A percentile compares a stretch with the other conserved stretches of the same genome.
Evolutionary conservation across 2,329 filamentous ascomycete species (phyloP).

Genomic region (Metarhizium rileyi): DNA sequence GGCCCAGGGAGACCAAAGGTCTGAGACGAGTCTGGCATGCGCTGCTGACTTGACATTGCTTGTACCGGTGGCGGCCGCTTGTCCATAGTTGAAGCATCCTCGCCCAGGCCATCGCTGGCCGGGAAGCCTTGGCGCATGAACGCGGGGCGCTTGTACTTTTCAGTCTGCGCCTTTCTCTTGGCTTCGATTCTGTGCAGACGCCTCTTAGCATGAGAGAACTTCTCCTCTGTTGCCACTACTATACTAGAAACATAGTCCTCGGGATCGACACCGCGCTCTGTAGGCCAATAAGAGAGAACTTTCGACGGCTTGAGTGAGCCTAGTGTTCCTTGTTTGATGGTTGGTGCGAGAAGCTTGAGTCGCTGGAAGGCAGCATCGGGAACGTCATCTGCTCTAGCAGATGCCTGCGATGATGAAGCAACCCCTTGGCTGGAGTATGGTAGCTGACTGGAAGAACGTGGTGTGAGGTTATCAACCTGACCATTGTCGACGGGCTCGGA

Average conservation of each 20-base stretch:
- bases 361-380: slow-evolving; percentile 23
- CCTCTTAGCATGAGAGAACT: slow-evolving; percentile 24
- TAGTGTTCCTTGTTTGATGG: slow-evolving; percentile 16
- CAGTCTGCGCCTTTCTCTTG: slow-evolving; percentile 22
- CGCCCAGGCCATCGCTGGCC: slow-evolving; percentile 3
- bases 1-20: slow-evolving; percentile 18
- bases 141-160: slow-evolving; percentile 23
- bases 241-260: slow-evolving; percentile 30
- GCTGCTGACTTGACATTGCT: slow-evolving; percentile 27
- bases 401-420: slow-evolving; percentile 7
- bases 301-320: slow-evolving; percentile 17
- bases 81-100: slow-evolving; percentile 8
- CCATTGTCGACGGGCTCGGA: slow-evolving; percentile 5
- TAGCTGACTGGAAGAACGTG: not conserved
- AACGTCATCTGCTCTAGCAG: slow-evolving; percentile 3
- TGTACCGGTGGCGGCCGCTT: slow-evolving; percentile 14
- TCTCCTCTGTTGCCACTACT: slow-evolving; percentile 23
- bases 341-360: slow-evolving; percentile 24
- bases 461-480: slow-evolving; percentile 7
- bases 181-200: slow-evolving; percentile 23
- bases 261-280: slow-evolving; percentile 24
- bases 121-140: slow-evolving; percentile 17
- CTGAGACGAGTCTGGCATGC: slow-evolving; percentile 24
- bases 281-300: slow-evolving; percentile 30
- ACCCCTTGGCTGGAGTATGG: slow-evolving; percentile 1